Evolutionary conservation across 306 rosid genomes (phyloP).

Genomic region (Acacia melanoxylon): DNA sequence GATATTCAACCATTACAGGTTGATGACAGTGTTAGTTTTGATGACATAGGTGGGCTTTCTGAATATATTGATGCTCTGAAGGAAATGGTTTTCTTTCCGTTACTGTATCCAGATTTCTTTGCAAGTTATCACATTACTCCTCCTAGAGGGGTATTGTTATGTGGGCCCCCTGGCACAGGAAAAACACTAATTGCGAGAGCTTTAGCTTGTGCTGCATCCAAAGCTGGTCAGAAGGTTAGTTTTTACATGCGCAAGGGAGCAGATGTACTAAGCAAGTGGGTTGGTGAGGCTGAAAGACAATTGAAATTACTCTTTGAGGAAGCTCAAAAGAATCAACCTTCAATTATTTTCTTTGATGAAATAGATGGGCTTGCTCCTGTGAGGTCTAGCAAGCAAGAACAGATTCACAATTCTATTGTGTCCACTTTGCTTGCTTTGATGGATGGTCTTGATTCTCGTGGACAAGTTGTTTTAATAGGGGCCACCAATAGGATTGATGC

Average conservation of each 20-base stretch:
- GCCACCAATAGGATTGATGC: conserved; percentile 99
- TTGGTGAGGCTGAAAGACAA: conserved; percentile 99
- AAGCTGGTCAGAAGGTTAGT: conserved; percentile 99
- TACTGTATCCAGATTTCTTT: conserved; percentile 94
- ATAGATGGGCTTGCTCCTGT: conserved; percentile 99
- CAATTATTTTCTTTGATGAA: conserved; percentile 96
- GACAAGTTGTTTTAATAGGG: conserved; percentile 97
- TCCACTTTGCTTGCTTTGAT: conserved; percentile 98
- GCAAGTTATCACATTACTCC: conserved; percentile 97
- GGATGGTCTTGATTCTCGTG: conserved; percentile 99
- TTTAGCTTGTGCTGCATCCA: conserved; percentile 96
- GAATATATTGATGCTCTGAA: conserved; percentile 88
- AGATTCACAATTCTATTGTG: conserved; percentile 97
- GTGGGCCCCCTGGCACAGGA: conserved; percentile 99
- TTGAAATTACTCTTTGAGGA: conserved; percentile 97
- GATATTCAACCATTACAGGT: conserved; percentile 97
- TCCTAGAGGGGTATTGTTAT: conserved; percentile 92
- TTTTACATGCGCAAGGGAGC: conserved; percentile 99
- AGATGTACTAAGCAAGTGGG: conserved; percentile 97
- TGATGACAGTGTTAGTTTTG: conserved; percentile 91
- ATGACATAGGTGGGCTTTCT: conserved; percentile 95
- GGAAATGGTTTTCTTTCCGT: conserved; percentile 98
- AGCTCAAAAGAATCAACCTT: conserved; percentile 98
- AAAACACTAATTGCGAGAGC: conserved; percentile 97
- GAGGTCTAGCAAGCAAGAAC: conserved; percentile 98